Percentiles rank a stretch among this genome's conserved stretches.
phyloP scores from a whole-genome alignment of 371 early-diverging fungal species.

The Basidiobolus meristosporus region DNA sequence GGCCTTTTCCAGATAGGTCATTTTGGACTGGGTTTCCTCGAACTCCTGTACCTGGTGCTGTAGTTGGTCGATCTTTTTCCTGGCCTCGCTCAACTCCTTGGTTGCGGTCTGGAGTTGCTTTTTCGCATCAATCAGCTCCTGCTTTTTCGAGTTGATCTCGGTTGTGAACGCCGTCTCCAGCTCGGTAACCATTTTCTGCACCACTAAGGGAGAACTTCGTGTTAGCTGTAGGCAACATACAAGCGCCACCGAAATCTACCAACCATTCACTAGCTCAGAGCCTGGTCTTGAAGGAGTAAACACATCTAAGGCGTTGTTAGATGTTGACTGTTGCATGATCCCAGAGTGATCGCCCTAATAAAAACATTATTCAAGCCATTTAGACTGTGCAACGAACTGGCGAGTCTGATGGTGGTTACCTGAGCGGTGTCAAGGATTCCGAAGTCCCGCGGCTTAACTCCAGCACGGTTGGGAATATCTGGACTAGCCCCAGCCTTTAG shows the following conservation, averaged over 20 bases:
- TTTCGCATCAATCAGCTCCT: slow-evolving; percentile 34
- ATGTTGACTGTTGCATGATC: too few relatives aligned
- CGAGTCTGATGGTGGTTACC: too few relatives aligned
- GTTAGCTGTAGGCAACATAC: not conserved
- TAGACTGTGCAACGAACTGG: not conserved
- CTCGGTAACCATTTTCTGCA: slow-evolving; percentile 47
- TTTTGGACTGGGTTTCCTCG: not conserved
- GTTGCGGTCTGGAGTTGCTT: slow-evolving; percentile 33
- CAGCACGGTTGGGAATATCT: slow-evolving; percentile 50
- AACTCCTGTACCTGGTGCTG: not conserved
- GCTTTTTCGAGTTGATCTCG: slow-evolving; percentile 33
- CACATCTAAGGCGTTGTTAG: not conserved
- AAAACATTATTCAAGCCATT: not conserved
- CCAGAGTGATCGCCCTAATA: not conserved
- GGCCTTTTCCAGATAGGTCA: not conserved
- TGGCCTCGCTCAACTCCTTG: slow-evolving; percentile 39
- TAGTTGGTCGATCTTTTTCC: slow-evolving; percentile 27
- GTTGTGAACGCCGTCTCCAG: slow-evolving; percentile 38
- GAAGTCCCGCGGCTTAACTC: slow-evolving; percentile 40
- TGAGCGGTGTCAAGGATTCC: slow-evolving; percentile 6
- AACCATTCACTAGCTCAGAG: not conserved
- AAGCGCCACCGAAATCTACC: not conserved
- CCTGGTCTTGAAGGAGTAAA: not conserved
- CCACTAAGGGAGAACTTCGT: slow-evolving; percentile 14
- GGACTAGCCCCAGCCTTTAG: slow-evolving; percentile 60